phyloP scores from a whole-genome alignment of 1,284 basidiomycete genomes.

The Malassezia arunalokei region DNA sequence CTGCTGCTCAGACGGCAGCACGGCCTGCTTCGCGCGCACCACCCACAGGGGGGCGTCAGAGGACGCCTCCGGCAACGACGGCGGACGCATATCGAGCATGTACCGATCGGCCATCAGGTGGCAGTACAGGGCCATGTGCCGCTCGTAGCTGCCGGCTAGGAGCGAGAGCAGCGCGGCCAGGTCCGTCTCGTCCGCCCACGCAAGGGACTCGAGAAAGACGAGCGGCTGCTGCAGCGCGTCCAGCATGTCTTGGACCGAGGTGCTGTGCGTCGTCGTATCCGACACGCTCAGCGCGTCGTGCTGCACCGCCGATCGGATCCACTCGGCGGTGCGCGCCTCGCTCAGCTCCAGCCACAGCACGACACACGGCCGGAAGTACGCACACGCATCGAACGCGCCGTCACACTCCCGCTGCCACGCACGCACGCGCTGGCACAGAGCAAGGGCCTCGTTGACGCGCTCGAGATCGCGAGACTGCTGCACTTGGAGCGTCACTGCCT shows the following conservation, averaged over 20 bases:
- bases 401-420: conserved; percentile 62
- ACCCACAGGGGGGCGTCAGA: conserved; percentile 54
- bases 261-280: conserved; percentile 72
- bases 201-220: conserved; percentile 70
- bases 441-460: conserved; percentile 49
- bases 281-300: conserved; percentile 52
- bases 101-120: conserved; percentile 75
- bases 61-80: not conserved
- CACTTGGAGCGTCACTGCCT: conserved; percentile 33
- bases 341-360: conserved; percentile 80
- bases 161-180: conserved; percentile 78
- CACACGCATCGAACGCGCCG: conserved; percentile 22
- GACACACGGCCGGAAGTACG: conserved; percentile 77
- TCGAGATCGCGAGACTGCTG: conserved; percentile 53
- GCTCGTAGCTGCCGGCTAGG: conserved; percentile 65
- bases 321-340: conserved; percentile 76
- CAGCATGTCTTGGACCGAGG: conserved; percentile 90
- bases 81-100: conserved; percentile 72
- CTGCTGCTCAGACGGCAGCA: too few species aligned
- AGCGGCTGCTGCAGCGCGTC: conserved; percentile 84
- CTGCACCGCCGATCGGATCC: conserved; percentile 55
- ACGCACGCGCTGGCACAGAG: conserved; percentile 65
- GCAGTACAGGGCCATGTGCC: conserved; percentile 85
- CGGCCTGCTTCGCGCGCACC: conserved; percentile 68
- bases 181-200: conserved; percentile 83